phyloP scores from a whole-genome alignment of 1,284 basidiomycete species.

The Malassezia vespertilionis region DNA sequence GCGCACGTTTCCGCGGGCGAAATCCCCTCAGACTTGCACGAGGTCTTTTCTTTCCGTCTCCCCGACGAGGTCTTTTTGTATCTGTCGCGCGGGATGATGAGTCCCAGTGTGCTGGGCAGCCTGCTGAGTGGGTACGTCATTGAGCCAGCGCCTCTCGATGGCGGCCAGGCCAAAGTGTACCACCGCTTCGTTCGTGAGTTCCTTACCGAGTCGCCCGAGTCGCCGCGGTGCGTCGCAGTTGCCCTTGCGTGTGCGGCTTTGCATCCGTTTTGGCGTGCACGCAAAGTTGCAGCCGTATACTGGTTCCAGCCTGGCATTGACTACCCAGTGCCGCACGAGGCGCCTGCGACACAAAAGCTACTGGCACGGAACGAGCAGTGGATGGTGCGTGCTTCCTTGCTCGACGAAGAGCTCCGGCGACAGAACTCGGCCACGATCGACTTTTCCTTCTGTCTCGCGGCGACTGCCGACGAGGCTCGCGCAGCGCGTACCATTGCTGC shows the following conservation, averaged over 20 bases:
- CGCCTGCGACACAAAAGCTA: slow-evolving; percentile 67
- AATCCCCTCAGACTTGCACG: slow-evolving; percentile 79
- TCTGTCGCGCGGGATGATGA: slow-evolving; percentile 78
- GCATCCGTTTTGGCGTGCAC: slow-evolving; percentile 40
- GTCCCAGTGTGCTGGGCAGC: slow-evolving; percentile 77
- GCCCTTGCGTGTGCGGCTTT: slow-evolving; percentile 35
- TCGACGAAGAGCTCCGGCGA: slow-evolving; percentile 87
- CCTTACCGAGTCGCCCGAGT: slow-evolving; percentile 76
- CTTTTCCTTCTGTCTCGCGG: slow-evolving; percentile 83
- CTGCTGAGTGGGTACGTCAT: slow-evolving; percentile 68
- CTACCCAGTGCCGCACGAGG: slow-evolving; percentile 46
- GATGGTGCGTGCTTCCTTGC: slow-evolving; percentile 73
- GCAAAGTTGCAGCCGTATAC: slow-evolving; percentile 37
- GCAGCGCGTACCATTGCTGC: slow-evolving; percentile 35
- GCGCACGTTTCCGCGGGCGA: slow-evolving; percentile 52
- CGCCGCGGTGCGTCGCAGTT: slow-evolving; percentile 77
- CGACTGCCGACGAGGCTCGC: slow-evolving; percentile 53
- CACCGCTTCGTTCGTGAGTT: slow-evolving; percentile 86
- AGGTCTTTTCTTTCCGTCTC: slow-evolving; percentile 85
- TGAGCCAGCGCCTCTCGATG: slow-evolving; percentile 82
- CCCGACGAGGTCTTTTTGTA: slow-evolving; percentile 96
- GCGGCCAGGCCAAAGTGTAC: slow-evolving; percentile 89
- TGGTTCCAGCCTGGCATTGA: slow-evolving; percentile 33
- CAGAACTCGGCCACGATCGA: slow-evolving; percentile 98
- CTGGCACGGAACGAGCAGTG: slow-evolving; percentile 81